Evolutionary conservation across 768 basidiomycete species (phyloP).

Genomic region (Epithele typhae): DNA sequence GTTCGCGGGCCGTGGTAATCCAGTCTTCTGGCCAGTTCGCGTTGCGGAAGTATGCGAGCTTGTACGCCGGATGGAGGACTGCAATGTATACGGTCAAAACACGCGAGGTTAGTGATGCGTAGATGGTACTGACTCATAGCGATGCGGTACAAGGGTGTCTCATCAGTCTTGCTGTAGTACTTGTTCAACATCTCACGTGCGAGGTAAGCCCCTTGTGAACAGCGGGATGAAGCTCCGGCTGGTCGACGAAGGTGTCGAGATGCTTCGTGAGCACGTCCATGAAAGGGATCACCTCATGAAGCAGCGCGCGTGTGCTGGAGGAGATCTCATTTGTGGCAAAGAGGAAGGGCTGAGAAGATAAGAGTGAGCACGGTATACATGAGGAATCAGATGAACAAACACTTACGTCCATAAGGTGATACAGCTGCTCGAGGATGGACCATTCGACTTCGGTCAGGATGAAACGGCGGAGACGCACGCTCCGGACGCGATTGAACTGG

Average conservation of each 20-base stretch:
- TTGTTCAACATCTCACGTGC: conserved; percentile 24
- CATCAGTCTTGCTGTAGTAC: conserved; percentile 26
- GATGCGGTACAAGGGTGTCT: conserved; percentile 22
- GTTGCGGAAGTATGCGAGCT: conserved; percentile 23
- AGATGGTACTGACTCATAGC: conserved; percentile 23
- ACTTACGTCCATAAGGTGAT: conserved; percentile 21
- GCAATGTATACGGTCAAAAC: not conserved
- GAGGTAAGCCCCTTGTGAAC: conserved; percentile 21
- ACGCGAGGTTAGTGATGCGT: not conserved
- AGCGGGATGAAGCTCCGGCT: conserved; percentile 1
- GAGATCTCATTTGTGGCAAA: conserved; percentile 24
- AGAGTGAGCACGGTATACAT: not conserved
- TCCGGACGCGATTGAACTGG: conserved; percentile 18
- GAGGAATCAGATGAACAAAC: not conserved
- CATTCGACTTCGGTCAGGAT: conserved; percentile 19
- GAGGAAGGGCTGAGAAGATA: conserved; percentile 18
- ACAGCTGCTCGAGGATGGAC: conserved; percentile 19
- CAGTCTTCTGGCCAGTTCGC: conserved; percentile 22
- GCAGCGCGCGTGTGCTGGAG: conserved; percentile 13
- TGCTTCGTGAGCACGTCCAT: conserved; percentile 23
- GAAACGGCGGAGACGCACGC: conserved; percentile 14
- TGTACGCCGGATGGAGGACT: conserved; percentile 28
- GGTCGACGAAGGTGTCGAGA: conserved; percentile 17
- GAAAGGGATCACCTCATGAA: conserved; percentile 28
- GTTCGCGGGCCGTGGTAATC: conserved; percentile 21